phyloP scores from a whole-genome alignment of 345 rosid species.

The Moringa oleifera region DNA sequence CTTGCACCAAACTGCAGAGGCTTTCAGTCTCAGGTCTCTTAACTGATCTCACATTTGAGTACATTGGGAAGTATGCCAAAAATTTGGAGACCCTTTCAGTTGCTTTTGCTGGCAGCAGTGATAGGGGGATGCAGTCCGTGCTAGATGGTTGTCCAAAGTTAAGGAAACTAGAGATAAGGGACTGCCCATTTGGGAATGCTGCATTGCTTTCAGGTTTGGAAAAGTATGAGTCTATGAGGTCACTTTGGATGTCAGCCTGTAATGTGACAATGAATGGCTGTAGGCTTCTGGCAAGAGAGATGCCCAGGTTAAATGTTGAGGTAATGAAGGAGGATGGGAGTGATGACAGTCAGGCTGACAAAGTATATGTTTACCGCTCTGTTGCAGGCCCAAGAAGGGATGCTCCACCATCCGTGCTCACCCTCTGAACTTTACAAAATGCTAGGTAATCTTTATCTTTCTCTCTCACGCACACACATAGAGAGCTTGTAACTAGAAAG shows the following conservation, averaged over 20 bases:
- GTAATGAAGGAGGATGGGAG: slow-evolving; percentile 66
- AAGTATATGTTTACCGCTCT: slow-evolving; percentile 59
- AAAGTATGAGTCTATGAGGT: slow-evolving; percentile 71
- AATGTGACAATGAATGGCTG: slow-evolving; percentile 61
- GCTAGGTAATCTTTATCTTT: slow-evolving; percentile 17
- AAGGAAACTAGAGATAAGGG: slow-evolving; percentile 71
- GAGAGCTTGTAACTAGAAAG: not conserved
- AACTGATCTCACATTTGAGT: slow-evolving; percentile 57
- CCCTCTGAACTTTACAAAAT: slow-evolving; percentile 29
- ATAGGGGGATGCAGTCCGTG: slow-evolving; percentile 62
- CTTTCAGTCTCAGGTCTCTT: slow-evolving; percentile 62
- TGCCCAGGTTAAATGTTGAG: slow-evolving; percentile 71
- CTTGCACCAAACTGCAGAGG: slow-evolving; percentile 59
- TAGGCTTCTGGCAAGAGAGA: slow-evolving; percentile 43
- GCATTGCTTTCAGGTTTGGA: slow-evolving; percentile 64
- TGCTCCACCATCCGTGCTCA: slow-evolving; percentile 59
- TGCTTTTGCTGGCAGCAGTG: slow-evolving; percentile 74
- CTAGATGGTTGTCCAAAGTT: slow-evolving; percentile 55
- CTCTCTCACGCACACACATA: not conserved
- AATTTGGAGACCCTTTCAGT: slow-evolving; percentile 68
- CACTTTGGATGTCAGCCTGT: slow-evolving; percentile 78
- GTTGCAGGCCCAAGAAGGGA: slow-evolving; percentile 69
- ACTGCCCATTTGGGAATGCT: slow-evolving; percentile 62
- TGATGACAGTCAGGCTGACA: slow-evolving; percentile 42
- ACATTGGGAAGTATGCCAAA: slow-evolving; percentile 59